These are phyloP conservation scores for Saccharomycopsis capsularis DNA, from an alignment of 805 yeast genomes.

Conservation along the genomic window DNA sequence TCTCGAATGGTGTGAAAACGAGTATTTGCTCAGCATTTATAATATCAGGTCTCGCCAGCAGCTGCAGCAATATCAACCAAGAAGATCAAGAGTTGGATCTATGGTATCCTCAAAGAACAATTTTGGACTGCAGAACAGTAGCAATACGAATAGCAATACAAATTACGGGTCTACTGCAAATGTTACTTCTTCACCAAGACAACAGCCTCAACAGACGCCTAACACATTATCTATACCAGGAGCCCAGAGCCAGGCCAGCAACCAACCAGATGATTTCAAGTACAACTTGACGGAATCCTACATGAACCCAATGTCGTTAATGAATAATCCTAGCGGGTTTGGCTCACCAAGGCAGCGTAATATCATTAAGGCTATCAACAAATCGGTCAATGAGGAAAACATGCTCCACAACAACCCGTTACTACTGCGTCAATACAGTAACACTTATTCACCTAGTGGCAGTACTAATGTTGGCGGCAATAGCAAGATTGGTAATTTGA, in stretches of 20 bases:
- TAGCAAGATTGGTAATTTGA: constrained; percentile 1
- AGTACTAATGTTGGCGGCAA: not conserved
- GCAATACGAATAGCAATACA: not conserved
- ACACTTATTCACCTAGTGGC: not conserved
- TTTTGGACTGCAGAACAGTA: not conserved
- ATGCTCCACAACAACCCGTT: not conserved
- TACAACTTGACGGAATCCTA: constrained; percentile 21
- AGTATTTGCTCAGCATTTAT: constrained; percentile 62
- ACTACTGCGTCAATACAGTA: constrained; percentile 1
- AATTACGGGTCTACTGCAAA: constrained; percentile 1
- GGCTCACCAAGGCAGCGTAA: constrained; percentile 20
- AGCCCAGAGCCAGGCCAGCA: not conserved
- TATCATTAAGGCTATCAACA: constrained; percentile 20
- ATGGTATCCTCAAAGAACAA: not conserved
- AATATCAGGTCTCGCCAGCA: constrained; percentile 28
- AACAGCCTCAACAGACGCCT: not conserved
- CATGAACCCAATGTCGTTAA: constrained; percentile 21
- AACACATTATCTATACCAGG: not conserved
- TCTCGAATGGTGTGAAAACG: constrained; percentile 95
- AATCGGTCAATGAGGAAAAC: constrained; percentile 14
- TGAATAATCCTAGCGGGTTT: constrained; percentile 16
- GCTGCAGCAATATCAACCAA: not conserved
- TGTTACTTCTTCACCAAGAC: not conserved
- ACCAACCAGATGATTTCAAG: constrained; percentile 15
- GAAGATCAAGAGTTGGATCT: not conserved